Evolutionary conservation across 805 yeast genomes (phyloP).

Genomic region (Candida railenensis): DNA sequence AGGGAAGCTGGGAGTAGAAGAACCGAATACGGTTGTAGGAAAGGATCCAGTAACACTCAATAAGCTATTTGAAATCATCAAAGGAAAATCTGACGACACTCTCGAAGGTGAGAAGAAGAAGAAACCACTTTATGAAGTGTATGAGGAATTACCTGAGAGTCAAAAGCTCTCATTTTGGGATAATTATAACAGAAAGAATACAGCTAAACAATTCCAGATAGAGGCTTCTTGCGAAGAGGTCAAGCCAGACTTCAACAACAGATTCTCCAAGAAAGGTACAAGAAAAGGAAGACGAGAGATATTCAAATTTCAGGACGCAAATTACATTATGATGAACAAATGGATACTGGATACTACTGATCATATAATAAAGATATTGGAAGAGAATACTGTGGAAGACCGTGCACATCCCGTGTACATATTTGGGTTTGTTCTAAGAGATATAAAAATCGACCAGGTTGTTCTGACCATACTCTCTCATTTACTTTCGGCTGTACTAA

Average conservation of each 20-base stretch:
- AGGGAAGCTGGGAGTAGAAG: too few relatives aligned
- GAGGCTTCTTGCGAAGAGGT: conserved; percentile 3
- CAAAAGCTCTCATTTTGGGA: conserved; percentile 15
- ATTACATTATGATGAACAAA: neutral
- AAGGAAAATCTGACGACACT: neutral
- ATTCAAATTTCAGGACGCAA: neutral
- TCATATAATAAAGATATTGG: neutral
- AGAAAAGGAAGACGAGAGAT: neutral
- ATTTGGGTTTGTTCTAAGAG: neutral
- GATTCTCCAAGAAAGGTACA: neutral
- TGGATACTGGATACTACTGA: neutral
- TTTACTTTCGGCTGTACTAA: neutral
- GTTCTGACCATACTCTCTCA: neutral
- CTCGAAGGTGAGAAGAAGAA: neutral
- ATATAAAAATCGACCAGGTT: neutral
- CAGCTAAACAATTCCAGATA: conserved; percentile 1
- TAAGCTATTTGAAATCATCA: neutral
- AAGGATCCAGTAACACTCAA: neutral
- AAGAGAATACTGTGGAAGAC: neutral
- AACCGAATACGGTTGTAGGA: too few relatives aligned
- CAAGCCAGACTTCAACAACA: neutral
- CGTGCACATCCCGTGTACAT: neutral
- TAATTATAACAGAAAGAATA: neutral
- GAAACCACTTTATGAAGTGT: conserved; percentile 20
- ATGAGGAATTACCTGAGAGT: conserved; percentile 23